phyloP scores from a whole-genome alignment of 148 eudicot genomes.

The Amaranthus palmeri region DNA sequence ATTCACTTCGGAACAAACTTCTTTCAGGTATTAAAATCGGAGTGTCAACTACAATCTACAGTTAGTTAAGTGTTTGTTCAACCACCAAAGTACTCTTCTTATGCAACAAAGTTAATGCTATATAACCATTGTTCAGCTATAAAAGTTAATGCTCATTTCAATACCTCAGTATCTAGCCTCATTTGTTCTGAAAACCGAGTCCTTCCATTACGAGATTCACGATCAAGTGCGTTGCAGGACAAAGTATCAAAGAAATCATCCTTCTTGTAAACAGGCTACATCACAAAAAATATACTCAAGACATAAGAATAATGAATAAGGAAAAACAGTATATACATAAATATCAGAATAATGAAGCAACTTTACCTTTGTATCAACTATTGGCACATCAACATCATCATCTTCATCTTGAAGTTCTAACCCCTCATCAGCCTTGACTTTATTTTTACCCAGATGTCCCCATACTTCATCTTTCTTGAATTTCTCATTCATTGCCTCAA shows the following conservation, averaged over 20 bases:
- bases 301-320: not conserved
- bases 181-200: conserved; percentile 48
- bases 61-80: not conserved
- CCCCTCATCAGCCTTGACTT: conserved; percentile 27
- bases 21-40: not conserved
- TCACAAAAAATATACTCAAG: not conserved
- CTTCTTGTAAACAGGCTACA: conserved; percentile 60
- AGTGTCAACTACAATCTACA: not conserved
- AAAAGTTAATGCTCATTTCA: conserved; percentile 9
- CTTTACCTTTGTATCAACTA: conserved; percentile 29
- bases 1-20: not conserved
- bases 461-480: conserved; percentile 70
- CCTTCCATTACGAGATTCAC: conserved; percentile 39
- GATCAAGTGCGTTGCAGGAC: conserved; percentile 46
- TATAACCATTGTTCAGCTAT: not conserved
- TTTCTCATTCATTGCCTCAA: conserved; percentile 67
- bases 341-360: not conserved
- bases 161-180: conserved; percentile 60
- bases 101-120: not conserved
- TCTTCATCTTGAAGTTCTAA: conserved; percentile 25
- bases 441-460: conserved; percentile 61
- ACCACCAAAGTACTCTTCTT: not conserved
- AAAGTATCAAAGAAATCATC: conserved; percentile 68
- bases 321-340: not conserved
- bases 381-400: conserved; percentile 25